Conservation (phyloP, 306 rosid genomes). For the Ormosia semicastrata region DNA sequence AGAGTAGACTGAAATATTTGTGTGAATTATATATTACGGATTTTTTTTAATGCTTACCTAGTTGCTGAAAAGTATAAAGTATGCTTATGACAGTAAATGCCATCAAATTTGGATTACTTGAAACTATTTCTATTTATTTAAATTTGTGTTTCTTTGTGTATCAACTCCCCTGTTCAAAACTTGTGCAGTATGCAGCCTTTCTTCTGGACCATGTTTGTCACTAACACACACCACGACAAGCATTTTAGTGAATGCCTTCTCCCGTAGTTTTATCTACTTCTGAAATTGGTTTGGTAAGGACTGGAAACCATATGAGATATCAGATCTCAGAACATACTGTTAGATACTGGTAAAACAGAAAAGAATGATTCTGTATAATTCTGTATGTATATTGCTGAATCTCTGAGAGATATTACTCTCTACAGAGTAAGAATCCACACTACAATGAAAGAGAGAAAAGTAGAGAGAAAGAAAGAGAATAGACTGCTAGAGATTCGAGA, state of each 20-base stretch:
- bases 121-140: background rate
- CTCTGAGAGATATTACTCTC: too few relatives aligned
- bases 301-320: background rate
- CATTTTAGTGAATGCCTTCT: background rate
- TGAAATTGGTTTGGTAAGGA: background rate
- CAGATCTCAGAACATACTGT: background rate
- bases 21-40: background rate
- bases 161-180: background rate
- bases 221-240: background rate
- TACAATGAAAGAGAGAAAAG: too few relatives aligned
- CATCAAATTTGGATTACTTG: conserved; percentile 4
- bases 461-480: too few relatives aligned
- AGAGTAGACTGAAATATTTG: conserved; percentile 17
- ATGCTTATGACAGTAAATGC: background rate
- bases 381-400: too few relatives aligned
- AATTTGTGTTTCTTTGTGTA: background rate
- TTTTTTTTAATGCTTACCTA: conserved; percentile 6
- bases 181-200: background rate
- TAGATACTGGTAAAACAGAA: too few relatives aligned
- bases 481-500: too few relatives aligned
- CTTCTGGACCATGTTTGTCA: background rate
- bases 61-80: conserved; percentile 14
- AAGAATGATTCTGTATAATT: too few relatives aligned
- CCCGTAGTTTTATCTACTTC: background rate
- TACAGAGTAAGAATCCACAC: too few relatives aligned